Conservation (phyloP, 768 basidiomycete species). For the Suillus placidus region DNA sequence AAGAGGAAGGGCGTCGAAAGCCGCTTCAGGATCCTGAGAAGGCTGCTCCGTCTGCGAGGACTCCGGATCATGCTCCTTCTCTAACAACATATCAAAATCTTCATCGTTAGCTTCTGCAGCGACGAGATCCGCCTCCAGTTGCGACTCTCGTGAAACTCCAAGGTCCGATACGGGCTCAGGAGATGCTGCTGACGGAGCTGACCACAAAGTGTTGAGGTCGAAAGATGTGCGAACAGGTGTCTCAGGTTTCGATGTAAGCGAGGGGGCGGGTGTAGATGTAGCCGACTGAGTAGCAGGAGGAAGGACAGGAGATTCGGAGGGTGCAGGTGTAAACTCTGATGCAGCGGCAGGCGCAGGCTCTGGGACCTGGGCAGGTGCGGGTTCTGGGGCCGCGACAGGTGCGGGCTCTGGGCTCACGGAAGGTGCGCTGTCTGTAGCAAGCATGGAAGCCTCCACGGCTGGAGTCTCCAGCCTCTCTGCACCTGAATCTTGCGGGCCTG, state of each 20-base stretch:
- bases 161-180: slow-evolving; percentile 27
- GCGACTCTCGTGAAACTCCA: slow-evolving; percentile 28
- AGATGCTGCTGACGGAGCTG: slow-evolving; percentile 43
- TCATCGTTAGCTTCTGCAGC: slow-evolving; percentile 62
- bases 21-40: slow-evolving; percentile 47
- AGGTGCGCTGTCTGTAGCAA: slow-evolving; percentile 14
- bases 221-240: slow-evolving; percentile 57
- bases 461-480: slow-evolving; percentile 23
- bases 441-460: slow-evolving; percentile 17
- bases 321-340: slow-evolving; percentile 31
- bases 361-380: slow-evolving; percentile 32
- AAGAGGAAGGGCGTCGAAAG: slow-evolving; percentile 56
- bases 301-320: slow-evolving; percentile 46
- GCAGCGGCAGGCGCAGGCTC: slow-evolving; percentile 8
- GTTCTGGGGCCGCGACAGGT: slow-evolving; percentile 21
- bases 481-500: slow-evolving; percentile 36
- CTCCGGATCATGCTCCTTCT: slow-evolving; percentile 51
- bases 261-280: slow-evolving; percentile 27
- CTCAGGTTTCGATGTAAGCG: slow-evolving; percentile 42
- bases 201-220: slow-evolving; percentile 75
- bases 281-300: slow-evolving; percentile 22
- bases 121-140: slow-evolving; percentile 44
- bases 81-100: slow-evolving; percentile 87
- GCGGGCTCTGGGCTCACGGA: slow-evolving; percentile 20
- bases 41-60: slow-evolving; percentile 26